A percentile compares a stretch with the other conserved stretches of the same genome.
Conservation (phyloP, 805 yeast genomes). For the Hanseniaspora jakobsenii region DNA sequence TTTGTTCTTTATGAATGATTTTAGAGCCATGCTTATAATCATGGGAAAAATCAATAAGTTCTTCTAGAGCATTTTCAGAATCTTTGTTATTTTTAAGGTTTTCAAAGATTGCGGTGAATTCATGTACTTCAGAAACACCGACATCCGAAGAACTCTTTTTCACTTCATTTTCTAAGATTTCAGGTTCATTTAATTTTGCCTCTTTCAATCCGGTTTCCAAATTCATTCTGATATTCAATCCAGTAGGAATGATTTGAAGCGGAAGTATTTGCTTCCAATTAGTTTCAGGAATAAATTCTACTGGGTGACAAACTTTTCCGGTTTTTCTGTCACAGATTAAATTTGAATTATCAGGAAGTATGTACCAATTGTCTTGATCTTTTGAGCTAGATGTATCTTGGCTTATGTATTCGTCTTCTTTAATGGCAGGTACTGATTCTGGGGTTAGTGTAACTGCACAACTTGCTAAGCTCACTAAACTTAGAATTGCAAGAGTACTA, state of each 20-base stretch:
- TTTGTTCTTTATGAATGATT: slow-evolving; percentile 30
- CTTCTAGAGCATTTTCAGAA: slow-evolving; percentile 26
- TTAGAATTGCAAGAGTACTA: too few relatives aligned
- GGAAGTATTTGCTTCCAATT: slow-evolving; percentile 61
- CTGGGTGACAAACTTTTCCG: slow-evolving; percentile 43
- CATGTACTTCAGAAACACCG: slow-evolving; percentile 18
- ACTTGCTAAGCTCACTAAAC: too few relatives aligned
- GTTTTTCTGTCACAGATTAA: slow-evolving; percentile 31
- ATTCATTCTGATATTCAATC: slow-evolving; percentile 59
- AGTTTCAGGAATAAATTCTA: slow-evolving; percentile 45
- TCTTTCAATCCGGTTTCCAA: slow-evolving; percentile 58
- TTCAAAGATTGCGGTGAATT: slow-evolving; percentile 25
- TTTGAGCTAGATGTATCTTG: neutral
- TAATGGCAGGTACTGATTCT: slow-evolving; percentile 1
- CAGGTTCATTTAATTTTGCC: too few relatives aligned
- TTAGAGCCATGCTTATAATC: slow-evolving; percentile 50
- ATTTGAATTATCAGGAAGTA: slow-evolving; percentile 17
- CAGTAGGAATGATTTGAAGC: slow-evolving; percentile 71
- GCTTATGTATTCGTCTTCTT: neutral
- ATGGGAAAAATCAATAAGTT: slow-evolving; percentile 50
- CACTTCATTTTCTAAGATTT: too few relatives aligned
- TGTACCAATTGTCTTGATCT: slow-evolving; percentile 16
- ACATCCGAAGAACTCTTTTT: too few relatives aligned
- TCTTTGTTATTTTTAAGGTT: slow-evolving; percentile 18
- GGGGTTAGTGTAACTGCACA: slow-evolving; percentile 9